Base-by-base conservation (phyloP, 1,139 yeast species). In the Hansenula lynferdii region DNA sequence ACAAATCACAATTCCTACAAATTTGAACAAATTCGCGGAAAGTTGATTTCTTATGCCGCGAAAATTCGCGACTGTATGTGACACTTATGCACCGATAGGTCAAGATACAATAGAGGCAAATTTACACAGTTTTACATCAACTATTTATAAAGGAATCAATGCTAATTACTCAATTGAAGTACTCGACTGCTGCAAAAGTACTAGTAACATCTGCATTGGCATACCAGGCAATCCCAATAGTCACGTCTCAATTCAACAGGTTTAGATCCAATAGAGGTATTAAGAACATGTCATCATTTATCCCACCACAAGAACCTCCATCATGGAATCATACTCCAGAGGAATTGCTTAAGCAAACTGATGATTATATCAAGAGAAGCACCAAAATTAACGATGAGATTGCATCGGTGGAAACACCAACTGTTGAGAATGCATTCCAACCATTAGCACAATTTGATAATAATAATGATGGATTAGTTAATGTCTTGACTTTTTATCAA, bases 401-500 rank as follows among this genome's bases (percentile, higher is more conserved):
- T 44, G 89, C 80, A n/a, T n/a, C 64, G 19, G 60, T 3, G 17
- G 15, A 56, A 8, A 57, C 60, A 23, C 84, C 89, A 12, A 68
- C 80, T 1, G 60, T 83, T 42, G 83, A 77, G 5, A 69, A 65
- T 37, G 75, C 77, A 8, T 67, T 84, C 42, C 57, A 61, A 36
- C 80, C 81, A 12, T 69, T 65, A 42, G 73, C 79, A 12, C 57
- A 65, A 28, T 61, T 67, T 42, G 77, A 75, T 47, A 77, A 83
- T 52, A 62, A 58, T 21, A 65, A 67, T 36, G 60, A 65, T 7
- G 68, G 70, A 12, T 44, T 67, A 11, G 64, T 66, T 25, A 70
- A 69, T 48, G 80, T 73, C 48, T 55, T 82, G 48, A 65, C 79
- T 6, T 85, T 85, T 55, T 79, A 76, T 53, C 85, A 78, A 58